Base-by-base conservation (phyloP, 225 moss, liverwort and hornwort species). In the Bryum argenteum region DNA sequence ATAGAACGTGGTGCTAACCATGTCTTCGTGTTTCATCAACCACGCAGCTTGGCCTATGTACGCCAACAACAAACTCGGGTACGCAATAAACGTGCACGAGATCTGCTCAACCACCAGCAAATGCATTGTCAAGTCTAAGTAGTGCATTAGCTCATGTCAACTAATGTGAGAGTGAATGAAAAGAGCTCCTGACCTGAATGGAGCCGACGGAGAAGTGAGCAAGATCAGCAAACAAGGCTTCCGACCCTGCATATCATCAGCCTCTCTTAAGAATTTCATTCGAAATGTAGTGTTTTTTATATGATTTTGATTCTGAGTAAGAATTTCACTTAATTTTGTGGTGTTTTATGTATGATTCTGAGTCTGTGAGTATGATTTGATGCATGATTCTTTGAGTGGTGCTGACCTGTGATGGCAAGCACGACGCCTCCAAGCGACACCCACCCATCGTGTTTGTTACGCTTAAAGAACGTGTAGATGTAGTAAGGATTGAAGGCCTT, bases 221-320 rank as follows among this genome's bases (percentile, higher is more conserved):
- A 72, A 95, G 88, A 68, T 95, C 95, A 50, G 95, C 95, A 75
- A 92, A 95, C 95, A 95, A 88, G 15, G 95, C 95, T 63, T 95
- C 95, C 58, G 92, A 92, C 71, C 92, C 92, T 94, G 88, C 62
- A 78, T 0, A 41, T 16, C 19, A 43, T n/a, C 61, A 41, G 47
- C 10, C 37, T 11, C 11, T 61, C 18, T 24, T 28, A n/a, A 45
- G 16, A 15, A 14, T 47, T 47, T 14, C 15, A 16, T 45, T 45
- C n/a, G n/a, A n/a, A n/a, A n/a, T n/a, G n/a, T n/a, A n/a, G n/a
- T n/a, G n/a, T n/a, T n/a, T n/a, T 11, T 2, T 4, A 26, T 4
- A 33, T 33, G 33, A 33, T 33, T 33, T 6, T 33, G 33, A 33
- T n/a, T n/a, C 24, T 18, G 45, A 10, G 38, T 28, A n/a, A 45